Evolutionary conservation across 2,329 filamentous ascomycete genomes (phyloP).

Genomic region (Neodidymelliopsis sp.): DNA sequence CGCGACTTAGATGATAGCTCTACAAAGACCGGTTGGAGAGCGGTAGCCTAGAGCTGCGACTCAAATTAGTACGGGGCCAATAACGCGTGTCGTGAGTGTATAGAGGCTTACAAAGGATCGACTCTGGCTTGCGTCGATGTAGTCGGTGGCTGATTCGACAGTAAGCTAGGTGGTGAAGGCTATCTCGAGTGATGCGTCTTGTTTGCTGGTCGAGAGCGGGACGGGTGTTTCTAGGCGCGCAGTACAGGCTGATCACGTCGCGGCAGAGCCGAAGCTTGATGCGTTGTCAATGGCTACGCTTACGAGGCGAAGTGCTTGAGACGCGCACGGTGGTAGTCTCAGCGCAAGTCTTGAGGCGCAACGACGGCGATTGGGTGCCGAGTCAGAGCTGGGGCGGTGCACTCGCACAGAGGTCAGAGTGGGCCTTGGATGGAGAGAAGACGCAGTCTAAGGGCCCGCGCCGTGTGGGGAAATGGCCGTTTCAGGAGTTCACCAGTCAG

Average conservation of each 20-base stretch:
- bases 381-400: slow-evolving; percentile 44
- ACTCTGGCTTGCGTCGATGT: slow-evolving; percentile 24
- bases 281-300: slow-evolving; percentile 54
- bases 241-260: slow-evolving; percentile 47
- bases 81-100: slow-evolving; percentile 26
- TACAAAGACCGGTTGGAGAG: slow-evolving; percentile 39
- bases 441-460: slow-evolving; percentile 44
- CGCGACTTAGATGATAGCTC: slow-evolving; percentile 34
- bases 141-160: slow-evolving; percentile 28
- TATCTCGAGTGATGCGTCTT: slow-evolving; percentile 32
- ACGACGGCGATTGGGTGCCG: slow-evolving; percentile 34
- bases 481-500: slow-evolving; percentile 45
- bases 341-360: slow-evolving; percentile 43
- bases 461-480: slow-evolving; percentile 47
- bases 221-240: slow-evolving; percentile 41
- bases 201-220: slow-evolving; percentile 44
- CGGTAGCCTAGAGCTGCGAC: slow-evolving; percentile 43
- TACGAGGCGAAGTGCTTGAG: slow-evolving; percentile 45
- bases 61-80: slow-evolving; percentile 43
- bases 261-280: slow-evolving; percentile 49
- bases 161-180: slow-evolving; percentile 30
- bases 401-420: slow-evolving; percentile 28
- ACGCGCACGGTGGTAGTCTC: slow-evolving; percentile 42
- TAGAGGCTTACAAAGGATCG: slow-evolving; percentile 34
- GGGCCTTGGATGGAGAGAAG: slow-evolving; percentile 26